Base-by-base conservation (phyloP, 495 filamentous ascomycete species). In the Thozetella sp. region DNA sequence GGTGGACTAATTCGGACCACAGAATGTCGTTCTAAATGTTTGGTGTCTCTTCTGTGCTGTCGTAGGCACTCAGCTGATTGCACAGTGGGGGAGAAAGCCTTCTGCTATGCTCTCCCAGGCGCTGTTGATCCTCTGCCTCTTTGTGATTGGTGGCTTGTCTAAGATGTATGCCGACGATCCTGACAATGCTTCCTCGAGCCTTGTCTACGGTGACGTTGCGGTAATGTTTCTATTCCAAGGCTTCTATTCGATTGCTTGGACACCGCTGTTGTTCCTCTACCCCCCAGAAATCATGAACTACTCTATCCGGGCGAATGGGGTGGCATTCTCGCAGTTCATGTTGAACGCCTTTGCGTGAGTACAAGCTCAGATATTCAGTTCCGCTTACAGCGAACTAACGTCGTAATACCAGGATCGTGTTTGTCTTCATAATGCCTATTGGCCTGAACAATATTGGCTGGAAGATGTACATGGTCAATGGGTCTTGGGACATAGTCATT, bases 341-440 rank as follows among this genome's bases (percentile, higher is more conserved):
- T 59, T 79, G 20, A 84, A 83, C 65, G 74, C 71, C 2, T 69
- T 82, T 53, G 79, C 77, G 79, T 80, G 61, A 53, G 76, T 72
- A 20, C 20, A 17, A 19, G 13, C 25, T 11, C 20, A 22, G 4
- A 23, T 24, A 37, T 11, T 17, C 13, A 25, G 22, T 55, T 2
- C 3, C 4, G 27, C 1, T 54, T 2, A n/a, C n/a, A 23, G 12
- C 45, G 2, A 46, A 13, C 58, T 65, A 23, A 65, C 56, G 11
- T 20, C 25, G n/a, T n/a, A 26, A 19, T 17, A 1, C n/a, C 43
- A 78, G 73, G 0, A 63, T 77, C n/a, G 62, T 80, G 0, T 70
- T 79, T 54, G 75, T 77, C 0, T 80, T 80, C 57, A 75, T 77
- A 22, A 80, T 80, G 73, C 79, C 81, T 11, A 80, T 81, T 55